Conservation (phyloP, 495 filamentous ascomycete genomes). For the Talaromyces ruber region DNA sequence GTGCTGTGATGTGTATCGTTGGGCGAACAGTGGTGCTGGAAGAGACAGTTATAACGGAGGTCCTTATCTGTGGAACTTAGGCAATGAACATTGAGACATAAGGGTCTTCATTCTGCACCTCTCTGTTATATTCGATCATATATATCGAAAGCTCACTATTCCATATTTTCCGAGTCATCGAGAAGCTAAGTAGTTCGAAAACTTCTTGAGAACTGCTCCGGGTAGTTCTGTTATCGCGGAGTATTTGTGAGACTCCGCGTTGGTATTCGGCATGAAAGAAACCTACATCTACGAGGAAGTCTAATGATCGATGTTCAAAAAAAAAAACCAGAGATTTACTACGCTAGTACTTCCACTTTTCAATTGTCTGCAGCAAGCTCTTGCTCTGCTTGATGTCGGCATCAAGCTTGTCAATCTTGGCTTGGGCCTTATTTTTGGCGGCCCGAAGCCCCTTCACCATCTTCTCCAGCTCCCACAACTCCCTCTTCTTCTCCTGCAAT, state of each 20-base stretch:
- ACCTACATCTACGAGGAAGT: too few relatives aligned
- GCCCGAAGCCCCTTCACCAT: too few relatives aligned
- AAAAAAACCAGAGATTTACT: too few relatives aligned
- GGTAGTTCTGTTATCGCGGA: neutral
- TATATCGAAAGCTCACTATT: neutral
- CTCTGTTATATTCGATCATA: neutral
- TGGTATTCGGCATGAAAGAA: neutral
- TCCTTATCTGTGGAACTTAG: neutral
- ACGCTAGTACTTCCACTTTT: too few relatives aligned
- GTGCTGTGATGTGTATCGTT: slow-evolving; percentile 5
- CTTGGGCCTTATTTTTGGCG: too few relatives aligned
- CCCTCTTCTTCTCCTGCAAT: too few relatives aligned
- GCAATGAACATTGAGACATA: slow-evolving; percentile 1
- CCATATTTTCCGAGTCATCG: neutral
- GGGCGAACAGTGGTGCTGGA: neutral
- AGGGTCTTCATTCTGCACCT: neutral
- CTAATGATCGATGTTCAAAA: too few relatives aligned
- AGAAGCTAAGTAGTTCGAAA: slow-evolving; percentile 4
- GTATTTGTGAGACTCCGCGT: slow-evolving; percentile 1
- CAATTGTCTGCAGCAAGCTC: too few relatives aligned
- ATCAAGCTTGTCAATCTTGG: too few relatives aligned
- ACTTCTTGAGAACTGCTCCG: neutral
- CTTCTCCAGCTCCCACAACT: too few relatives aligned
- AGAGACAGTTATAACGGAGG: neutral
- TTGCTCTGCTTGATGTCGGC: too few relatives aligned